A percentile compares a stretch with the other conserved stretches of the same genome.
phyloP scores from a whole-genome alignment of 164 flowering plant genomes.

The Cinnamomum micranthum region DNA sequence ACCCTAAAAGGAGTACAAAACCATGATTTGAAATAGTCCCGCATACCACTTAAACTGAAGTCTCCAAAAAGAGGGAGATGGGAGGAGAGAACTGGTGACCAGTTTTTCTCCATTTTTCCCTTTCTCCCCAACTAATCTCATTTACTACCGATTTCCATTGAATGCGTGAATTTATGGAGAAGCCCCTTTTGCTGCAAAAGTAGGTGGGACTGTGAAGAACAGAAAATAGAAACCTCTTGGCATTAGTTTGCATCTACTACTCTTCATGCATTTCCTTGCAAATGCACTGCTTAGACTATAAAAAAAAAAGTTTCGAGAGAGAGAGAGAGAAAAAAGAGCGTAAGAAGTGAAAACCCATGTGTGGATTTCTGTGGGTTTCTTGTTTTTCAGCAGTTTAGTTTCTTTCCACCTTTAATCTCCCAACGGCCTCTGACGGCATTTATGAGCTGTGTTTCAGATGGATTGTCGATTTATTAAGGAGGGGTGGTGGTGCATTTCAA shows the following conservation, averaged over 20 bases:
- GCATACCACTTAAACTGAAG: too few species aligned
- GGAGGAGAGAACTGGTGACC: not conserved
- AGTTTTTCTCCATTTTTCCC: not conserved
- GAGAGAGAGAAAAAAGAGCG: not conserved
- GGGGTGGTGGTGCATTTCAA: slow-evolving; percentile 13
- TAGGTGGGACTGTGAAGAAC: not conserved
- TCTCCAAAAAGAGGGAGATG: too few species aligned
- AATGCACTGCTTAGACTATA: not conserved
- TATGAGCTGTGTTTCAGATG: slow-evolving; percentile 19
- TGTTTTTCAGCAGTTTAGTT: not conserved
- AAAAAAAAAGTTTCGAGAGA: not conserved
- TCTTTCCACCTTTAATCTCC: slow-evolving; percentile 20
- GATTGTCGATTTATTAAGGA: not conserved
- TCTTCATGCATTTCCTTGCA: not conserved
- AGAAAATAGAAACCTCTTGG: too few species aligned
- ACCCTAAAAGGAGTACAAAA: too few species aligned
- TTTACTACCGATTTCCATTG: not conserved
- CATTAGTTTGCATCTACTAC: not conserved
- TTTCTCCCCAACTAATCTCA: not conserved
- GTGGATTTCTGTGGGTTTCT: not conserved
- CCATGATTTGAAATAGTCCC: too few species aligned
- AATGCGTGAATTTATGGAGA: slow-evolving; percentile 6
- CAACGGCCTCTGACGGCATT: slow-evolving; percentile 41
- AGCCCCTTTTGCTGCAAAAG: not conserved
- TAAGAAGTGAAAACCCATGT: not conserved